These are phyloP conservation scores for Saccharomyces hybrid DNA, from an alignment of 1,139 yeast species.

Conservation along the genomic window DNA sequence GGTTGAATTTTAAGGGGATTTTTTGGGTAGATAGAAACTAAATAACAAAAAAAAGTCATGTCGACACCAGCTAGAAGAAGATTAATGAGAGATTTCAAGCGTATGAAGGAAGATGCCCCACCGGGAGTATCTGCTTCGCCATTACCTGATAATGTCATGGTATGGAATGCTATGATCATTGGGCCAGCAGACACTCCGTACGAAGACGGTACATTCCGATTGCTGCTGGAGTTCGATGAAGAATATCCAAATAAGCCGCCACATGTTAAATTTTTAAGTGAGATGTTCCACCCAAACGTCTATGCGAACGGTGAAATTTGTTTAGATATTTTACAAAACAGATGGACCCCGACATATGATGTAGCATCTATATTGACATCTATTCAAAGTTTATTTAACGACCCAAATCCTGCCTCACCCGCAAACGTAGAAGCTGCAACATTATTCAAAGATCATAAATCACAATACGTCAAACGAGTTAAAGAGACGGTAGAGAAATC, in stretches of 20 bases:
- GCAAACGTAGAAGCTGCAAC: constrained; percentile 99
- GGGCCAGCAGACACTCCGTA: constrained; percentile 98
- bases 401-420: constrained; percentile 93
- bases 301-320: constrained; percentile 94
- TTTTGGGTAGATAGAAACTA: background rate
- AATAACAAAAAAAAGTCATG: constrained; percentile 39
- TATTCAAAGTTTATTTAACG: constrained; percentile 74
- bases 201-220: constrained; percentile 94
- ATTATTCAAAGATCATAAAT: constrained; percentile 86
- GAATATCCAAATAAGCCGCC: constrained; percentile 98
- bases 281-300: constrained; percentile 97
- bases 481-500: constrained; percentile 89
- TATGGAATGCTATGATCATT: constrained; percentile 96
- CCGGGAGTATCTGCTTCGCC: constrained; percentile 98
- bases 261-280: constrained; percentile 77
- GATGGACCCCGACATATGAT: constrained; percentile 99
- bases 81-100: constrained; percentile 96
- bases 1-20: background rate
- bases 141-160: constrained; percentile 92
- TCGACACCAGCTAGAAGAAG: constrained; percentile 98
- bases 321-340: constrained; percentile 87
- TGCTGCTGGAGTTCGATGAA: constrained; percentile 84
- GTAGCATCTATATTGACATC: constrained; percentile 95
- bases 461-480: constrained; percentile 86
- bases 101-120: constrained; percentile 98